Conservation (phyloP, 2,329 filamentous ascomycete genomes). For the Xylariaceae sp. region DNA sequence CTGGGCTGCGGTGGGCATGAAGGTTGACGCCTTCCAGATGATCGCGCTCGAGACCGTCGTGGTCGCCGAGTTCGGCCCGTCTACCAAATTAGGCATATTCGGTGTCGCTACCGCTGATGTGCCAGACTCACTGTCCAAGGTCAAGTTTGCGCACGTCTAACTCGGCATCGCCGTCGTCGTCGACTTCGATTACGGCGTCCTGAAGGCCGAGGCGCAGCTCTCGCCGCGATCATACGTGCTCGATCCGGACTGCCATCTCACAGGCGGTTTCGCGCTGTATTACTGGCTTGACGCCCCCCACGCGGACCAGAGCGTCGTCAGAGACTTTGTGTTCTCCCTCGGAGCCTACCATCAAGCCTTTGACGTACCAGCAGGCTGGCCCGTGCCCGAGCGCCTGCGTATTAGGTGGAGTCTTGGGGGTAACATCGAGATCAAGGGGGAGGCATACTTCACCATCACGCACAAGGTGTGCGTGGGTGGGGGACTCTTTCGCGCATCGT, state of each 20-base stretch:
- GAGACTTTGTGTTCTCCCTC: constrained; percentile 43
- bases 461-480: constrained; percentile 42
- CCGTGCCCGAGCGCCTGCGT: constrained; percentile 34
- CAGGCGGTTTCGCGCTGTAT: constrained; percentile 39
- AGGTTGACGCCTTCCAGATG: constrained; percentile 36
- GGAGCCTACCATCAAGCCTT: constrained; percentile 43
- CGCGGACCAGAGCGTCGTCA: constrained; percentile 20
- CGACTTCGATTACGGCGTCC: constrained; percentile 33
- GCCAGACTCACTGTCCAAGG: constrained; percentile 15
- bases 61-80: constrained; percentile 29
- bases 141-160: constrained; percentile 35
- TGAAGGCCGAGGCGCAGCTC: constrained; percentile 38
- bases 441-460: constrained; percentile 45
- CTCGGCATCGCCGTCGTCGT: constrained; percentile 33
- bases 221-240: constrained; percentile 39
- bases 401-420: constrained; percentile 35
- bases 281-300: constrained; percentile 34
- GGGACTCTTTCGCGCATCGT: constrained; percentile 29
- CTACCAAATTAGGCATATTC: constrained; percentile 34
- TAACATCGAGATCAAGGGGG: constrained; percentile 33
- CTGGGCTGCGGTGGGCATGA: constrained; percentile 39
- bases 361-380: constrained; percentile 33
- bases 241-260: constrained; percentile 36
- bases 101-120: constrained; percentile 30
- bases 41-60: constrained; percentile 34